A percentile compares a stretch with the other conserved stretches of the same genome.
These are phyloP conservation scores for Neurospora sp. DNA, from an alignment of 495 filamentous ascomycete genomes.

Conservation along the genomic window DNA sequence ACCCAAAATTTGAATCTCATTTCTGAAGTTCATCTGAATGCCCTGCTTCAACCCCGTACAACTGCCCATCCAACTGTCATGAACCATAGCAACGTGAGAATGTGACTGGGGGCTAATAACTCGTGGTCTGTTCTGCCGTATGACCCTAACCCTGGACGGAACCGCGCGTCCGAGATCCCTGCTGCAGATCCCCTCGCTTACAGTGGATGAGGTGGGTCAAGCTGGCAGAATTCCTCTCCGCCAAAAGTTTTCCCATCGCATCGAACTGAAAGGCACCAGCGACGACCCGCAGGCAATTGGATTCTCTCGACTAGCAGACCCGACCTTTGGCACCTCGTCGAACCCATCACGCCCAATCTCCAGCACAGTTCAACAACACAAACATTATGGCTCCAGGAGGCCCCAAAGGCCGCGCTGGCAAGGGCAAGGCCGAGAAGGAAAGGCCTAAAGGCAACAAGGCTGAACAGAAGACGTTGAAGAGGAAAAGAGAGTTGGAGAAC, in stretches of 20 bases:
- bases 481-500: slow-evolving; percentile 44
- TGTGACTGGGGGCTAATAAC: not conserved
- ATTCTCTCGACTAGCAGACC: not conserved
- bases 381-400: slow-evolving; percentile 13
- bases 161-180: not conserved
- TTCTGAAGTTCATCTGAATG: not conserved
- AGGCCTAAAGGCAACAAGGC: slow-evolving; percentile 21
- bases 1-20: not conserved
- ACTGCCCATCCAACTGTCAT: not conserved
- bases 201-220: slow-evolving; percentile 7
- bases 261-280: not conserved
- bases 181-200: not conserved
- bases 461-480: slow-evolving; percentile 31
- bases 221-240: slow-evolving; percentile 27
- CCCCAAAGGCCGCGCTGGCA: slow-evolving; percentile 9
- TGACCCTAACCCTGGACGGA: not conserved
- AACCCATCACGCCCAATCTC: slow-evolving; percentile 4
- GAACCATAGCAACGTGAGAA: not conserved
- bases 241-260: slow-evolving; percentile 21
- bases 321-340: slow-evolving; percentile 5
- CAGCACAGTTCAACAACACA: not conserved
- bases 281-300: not conserved
- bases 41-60: not conserved
- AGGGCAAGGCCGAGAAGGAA: slow-evolving; percentile 5
- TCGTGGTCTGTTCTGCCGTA: not conserved